These are phyloP conservation scores for Rehmannia glutinosa DNA, from an alignment of 257 asterid species.

Conservation along the genomic window DNA sequence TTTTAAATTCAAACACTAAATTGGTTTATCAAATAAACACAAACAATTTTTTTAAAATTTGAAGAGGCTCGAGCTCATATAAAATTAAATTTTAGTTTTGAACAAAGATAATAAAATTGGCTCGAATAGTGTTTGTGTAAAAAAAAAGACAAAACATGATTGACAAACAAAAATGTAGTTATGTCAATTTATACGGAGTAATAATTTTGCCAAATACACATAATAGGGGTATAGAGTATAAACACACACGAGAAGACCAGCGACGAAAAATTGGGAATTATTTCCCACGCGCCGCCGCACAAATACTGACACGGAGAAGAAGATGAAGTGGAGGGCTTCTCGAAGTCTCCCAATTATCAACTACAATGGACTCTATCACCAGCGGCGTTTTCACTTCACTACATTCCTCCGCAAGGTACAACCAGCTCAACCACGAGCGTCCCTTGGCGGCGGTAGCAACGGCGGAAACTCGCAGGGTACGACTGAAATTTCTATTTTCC, in stretches of 20 bases:
- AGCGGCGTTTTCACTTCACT: slow-evolving; percentile 44
- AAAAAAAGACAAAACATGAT: too few species aligned
- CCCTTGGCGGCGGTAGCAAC: slow-evolving; percentile 35
- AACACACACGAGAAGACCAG: background rate
- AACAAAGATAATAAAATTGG: too few species aligned
- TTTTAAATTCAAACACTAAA: too few species aligned
- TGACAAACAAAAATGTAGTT: too few species aligned
- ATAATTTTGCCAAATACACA: too few species aligned
- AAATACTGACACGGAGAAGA: slow-evolving; percentile 18
- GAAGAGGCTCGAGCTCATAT: too few species aligned
- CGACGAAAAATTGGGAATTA: background rate
- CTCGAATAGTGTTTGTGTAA: too few species aligned
- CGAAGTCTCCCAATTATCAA: slow-evolving; percentile 27
- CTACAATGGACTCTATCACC: slow-evolving; percentile 24
- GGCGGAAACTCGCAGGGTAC: slow-evolving; percentile 58
- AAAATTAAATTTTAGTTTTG: too few species aligned
- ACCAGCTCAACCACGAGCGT: slow-evolving; percentile 45
- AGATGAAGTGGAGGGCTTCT: slow-evolving; percentile 58
- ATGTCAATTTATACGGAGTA: too few species aligned
- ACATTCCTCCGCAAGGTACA: slow-evolving; percentile 62
- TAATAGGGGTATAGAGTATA: too few species aligned
- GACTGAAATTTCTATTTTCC: background rate
- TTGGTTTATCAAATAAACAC: too few species aligned
- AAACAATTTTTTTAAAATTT: too few species aligned
- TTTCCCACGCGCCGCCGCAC: slow-evolving; percentile 15